phyloP scores from a whole-genome alignment of 371 early-diverging fungal genomes.

The Conidiobolus incongruus region DNA sequence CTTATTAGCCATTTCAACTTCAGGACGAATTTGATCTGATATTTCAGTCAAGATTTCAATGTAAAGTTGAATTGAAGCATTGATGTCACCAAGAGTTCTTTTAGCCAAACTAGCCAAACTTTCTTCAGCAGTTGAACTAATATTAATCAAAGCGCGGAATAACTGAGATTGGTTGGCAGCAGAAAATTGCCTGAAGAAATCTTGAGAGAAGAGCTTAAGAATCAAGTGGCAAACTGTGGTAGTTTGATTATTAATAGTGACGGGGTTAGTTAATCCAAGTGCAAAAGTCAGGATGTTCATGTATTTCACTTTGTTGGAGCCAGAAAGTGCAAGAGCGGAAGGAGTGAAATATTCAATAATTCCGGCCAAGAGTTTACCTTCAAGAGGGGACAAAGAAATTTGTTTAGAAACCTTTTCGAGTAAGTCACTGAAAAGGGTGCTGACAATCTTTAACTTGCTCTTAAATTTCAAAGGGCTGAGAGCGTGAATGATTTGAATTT shows the following conservation, averaged over 20 bases:
- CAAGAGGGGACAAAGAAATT: constrained; percentile 9
- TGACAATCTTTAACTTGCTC: not conserved
- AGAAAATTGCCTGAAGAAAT: constrained; percentile 23
- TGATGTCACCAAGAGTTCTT: not conserved
- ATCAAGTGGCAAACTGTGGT: constrained; percentile 27
- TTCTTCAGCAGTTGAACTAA: not conserved
- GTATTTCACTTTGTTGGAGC: constrained; percentile 13
- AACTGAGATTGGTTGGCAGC: constrained; percentile 20
- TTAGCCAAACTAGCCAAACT: not conserved
- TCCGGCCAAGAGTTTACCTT: constrained; percentile 9
- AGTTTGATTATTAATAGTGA: constrained; percentile 22
- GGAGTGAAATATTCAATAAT: constrained; percentile 39
- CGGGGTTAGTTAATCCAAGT: constrained; percentile 17
- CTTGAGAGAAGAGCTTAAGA: constrained; percentile 25
- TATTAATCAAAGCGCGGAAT: constrained; percentile 29
- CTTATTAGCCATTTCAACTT: not conserved
- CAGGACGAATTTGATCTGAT: not conserved
- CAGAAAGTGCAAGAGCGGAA: constrained; percentile 18
- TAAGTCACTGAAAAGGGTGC: not conserved
- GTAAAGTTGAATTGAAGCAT: not conserved
- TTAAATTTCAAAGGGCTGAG: not conserved
- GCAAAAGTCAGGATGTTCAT: constrained; percentile 22
- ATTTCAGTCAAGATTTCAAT: not conserved
- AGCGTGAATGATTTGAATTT: not conserved
- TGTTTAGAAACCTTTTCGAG: not conserved